A percentile compares a stretch with the other conserved stretches of the same genome.
These are phyloP conservation scores for Pisolithus orientalis DNA, from an alignment of 768 basidiomycete genomes.

Conservation along the genomic window DNA sequence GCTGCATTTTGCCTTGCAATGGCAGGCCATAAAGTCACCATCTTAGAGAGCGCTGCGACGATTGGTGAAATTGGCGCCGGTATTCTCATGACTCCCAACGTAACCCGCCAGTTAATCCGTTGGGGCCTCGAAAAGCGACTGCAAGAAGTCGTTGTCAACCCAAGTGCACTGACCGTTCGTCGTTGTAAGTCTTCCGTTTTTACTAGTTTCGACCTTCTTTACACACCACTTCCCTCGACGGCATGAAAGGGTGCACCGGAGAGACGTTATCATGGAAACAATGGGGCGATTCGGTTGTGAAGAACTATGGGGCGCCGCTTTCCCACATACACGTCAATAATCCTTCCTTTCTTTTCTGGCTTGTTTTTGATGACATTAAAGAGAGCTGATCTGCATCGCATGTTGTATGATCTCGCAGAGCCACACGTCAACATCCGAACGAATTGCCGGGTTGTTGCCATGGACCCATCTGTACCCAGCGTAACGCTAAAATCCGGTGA, in stretches of 20 bases:
- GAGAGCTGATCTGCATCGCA: slow-evolving; percentile 43
- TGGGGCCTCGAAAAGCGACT: slow-evolving; percentile 47
- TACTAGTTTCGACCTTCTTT: neutral
- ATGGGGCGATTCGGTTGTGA: slow-evolving; percentile 29
- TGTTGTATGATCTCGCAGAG: slow-evolving; percentile 31
- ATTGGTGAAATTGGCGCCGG: slow-evolving; percentile 47
- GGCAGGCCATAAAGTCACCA: slow-evolving; percentile 43
- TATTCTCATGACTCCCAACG: slow-evolving; percentile 34
- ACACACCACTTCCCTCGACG: neutral
- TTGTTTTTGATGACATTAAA: neutral
- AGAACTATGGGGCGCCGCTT: slow-evolving; percentile 28
- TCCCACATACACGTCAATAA: slow-evolving; percentile 29
- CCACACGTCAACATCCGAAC: slow-evolving; percentile 33
- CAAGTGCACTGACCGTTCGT: slow-evolving; percentile 33
- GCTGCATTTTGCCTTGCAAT: slow-evolving; percentile 40
- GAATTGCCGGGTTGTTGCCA: slow-evolving; percentile 29
- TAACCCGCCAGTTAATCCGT: slow-evolving; percentile 34
- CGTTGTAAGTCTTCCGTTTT: slow-evolving; percentile 30
- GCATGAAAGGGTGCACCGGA: slow-evolving; percentile 23
- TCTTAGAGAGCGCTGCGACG: slow-evolving; percentile 36
- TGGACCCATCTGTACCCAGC: slow-evolving; percentile 26
- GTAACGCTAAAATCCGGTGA: slow-evolving; percentile 39
- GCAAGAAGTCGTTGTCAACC: slow-evolving; percentile 31
- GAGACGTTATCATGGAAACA: slow-evolving; percentile 30
- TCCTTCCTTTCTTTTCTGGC: neutral